Conservation (phyloP, 2,329 filamentous ascomycete genomes). For the Claviceps humidiphila region DNA sequence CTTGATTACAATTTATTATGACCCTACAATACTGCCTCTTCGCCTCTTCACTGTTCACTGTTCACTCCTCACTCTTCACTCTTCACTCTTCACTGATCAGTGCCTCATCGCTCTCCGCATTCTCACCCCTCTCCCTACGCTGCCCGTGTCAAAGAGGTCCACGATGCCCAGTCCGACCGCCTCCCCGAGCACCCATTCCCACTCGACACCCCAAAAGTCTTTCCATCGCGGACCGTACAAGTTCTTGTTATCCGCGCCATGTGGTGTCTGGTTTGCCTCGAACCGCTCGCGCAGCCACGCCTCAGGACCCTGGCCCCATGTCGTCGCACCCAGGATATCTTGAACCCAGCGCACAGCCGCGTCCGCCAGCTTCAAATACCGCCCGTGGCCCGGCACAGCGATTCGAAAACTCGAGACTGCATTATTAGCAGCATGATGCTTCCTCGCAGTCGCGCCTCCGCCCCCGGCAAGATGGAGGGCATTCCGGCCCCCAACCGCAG, state of each 20-base stretch:
- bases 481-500: conserved; percentile 54
- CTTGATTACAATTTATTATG: too few species aligned
- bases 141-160: conserved; percentile 63
- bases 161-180: conserved; percentile 56
- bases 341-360: conserved; percentile 49
- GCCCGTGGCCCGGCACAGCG: conserved; percentile 53
- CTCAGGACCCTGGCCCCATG: conserved; percentile 50
- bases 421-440: not conserved
- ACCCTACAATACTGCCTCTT: too few species aligned
- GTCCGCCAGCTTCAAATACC: conserved; percentile 52
- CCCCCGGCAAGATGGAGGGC: conserved; percentile 53
- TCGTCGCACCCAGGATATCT: conserved; percentile 42
- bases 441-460: conserved; percentile 20
- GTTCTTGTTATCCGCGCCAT: too few species aligned
- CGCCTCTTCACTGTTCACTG: conserved; percentile 7
- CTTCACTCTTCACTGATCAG: conserved; percentile 8
- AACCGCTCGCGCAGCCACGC: conserved; percentile 52
- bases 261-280: conserved; percentile 30
- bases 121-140: conserved; percentile 55
- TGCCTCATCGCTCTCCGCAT: conserved; percentile 7
- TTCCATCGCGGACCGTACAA: conserved; percentile 39
- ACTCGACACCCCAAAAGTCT: conserved; percentile 54
- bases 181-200: conserved; percentile 60
- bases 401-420: conserved; percentile 31
- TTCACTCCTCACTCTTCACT: too few species aligned